Evolutionary conservation across 2,329 filamentous ascomycete species (phyloP).

Genomic region (Pseudogymnoascus sp.): DNA sequence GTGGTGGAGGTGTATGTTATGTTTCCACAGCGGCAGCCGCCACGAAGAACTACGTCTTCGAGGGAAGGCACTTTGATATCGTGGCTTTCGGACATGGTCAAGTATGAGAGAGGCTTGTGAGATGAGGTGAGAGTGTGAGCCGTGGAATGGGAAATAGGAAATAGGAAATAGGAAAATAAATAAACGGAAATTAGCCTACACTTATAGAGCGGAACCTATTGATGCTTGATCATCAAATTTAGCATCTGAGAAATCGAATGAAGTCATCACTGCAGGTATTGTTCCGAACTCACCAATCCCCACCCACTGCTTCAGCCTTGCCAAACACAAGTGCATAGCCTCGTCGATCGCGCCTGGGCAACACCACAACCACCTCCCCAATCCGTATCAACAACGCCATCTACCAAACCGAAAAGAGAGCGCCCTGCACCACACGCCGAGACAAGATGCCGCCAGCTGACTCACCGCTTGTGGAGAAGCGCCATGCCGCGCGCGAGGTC

Average conservation of each 20-base stretch:
- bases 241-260: constrained; percentile 14
- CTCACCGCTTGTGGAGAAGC: constrained; percentile 54
- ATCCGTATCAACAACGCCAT: not conserved
- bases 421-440: not conserved
- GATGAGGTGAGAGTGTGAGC: not conserved
- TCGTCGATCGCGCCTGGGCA: not conserved
- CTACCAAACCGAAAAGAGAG: not conserved
- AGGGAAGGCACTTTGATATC: not conserved
- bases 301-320: not conserved
- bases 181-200: not conserved
- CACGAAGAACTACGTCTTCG: constrained; percentile 26
- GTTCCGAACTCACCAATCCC: not conserved
- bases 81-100: not conserved
- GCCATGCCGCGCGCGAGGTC: constrained; percentile 69
- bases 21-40: constrained; percentile 36
- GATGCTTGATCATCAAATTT: constrained; percentile 10
- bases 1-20: constrained; percentile 34
- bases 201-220: not conserved
- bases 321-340: not conserved
- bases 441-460: constrained; percentile 34
- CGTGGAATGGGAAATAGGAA: not conserved
- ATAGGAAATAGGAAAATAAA: not conserved
- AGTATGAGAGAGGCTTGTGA: not conserved
- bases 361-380: not conserved
- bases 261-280: constrained; percentile 7